Evolutionary conservation across 768 basidiomycete genomes (phyloP), one percentile per base, ranked within the genome.

Genomic region (Boletus subcaerulescens): DNA sequence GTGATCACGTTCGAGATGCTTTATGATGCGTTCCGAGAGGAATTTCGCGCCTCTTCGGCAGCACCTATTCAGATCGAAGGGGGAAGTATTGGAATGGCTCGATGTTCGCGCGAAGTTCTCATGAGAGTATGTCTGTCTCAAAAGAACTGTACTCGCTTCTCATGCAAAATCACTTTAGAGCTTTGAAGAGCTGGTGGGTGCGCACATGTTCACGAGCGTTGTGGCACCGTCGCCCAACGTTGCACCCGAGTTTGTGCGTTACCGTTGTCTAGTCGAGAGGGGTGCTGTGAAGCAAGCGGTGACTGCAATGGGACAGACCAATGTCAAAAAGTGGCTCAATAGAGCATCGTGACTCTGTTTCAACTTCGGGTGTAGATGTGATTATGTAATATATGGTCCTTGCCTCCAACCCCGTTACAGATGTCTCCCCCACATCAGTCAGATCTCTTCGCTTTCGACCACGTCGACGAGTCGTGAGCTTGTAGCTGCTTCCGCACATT

Each of bases 1-100:
- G 73, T 74, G 14, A 85, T 97, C 71, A 98, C 91, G 31, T 96
- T 98, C 65, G 92, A 95, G 63, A 93, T 95, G 86, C 80, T 96
- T 9, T 80, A 88, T 57, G 89, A 91, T 49, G 77, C 78, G 32
- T 93, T 94, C 67, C 82, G 84, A 20, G 81, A 85, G 57, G 88
- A 91, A 70, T 79, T 89, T 18, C 83, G 86, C 20, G 77, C 84
- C 20, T 87, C 89, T 7, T 77, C 78, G 11, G 81, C 86, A 9
- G 89, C 89, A 0, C 91, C 91, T 1, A 81, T 93, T 18, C 84
- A 86, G 48, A 68, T 91, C 41, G 82, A 84, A 58, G 87, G 90
- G 10, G 85, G 88, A 20, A 80, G 80, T 43, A 86, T 93, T 53
- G 85, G 89, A 3, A 90, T 89, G 85, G 75, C 85, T 18, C 77